Base-by-base conservation (phyloP, 371 early-diverging fungal genomes). In the Funneliformis caledonium region DNA sequence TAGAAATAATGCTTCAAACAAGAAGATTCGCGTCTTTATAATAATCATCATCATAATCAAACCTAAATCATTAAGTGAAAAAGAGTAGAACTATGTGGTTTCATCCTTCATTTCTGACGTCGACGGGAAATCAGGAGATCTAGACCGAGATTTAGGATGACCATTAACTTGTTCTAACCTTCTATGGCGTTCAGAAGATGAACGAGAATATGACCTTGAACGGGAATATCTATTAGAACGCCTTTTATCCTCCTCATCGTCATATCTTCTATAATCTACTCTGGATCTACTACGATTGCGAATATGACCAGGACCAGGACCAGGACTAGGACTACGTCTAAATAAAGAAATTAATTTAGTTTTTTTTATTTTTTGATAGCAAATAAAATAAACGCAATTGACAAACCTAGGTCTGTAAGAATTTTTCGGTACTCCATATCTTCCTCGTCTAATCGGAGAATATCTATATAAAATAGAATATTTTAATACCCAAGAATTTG, bases 401-500 rank as follows among this genome's bases (percentile, higher is more conserved):
- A 37, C 43, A n/a, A 26, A 76, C 77, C 77, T 76, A 26, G 61
- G 77, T 64, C 64, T 56, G 26, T 76, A 76, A 45, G 77, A 76
- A 26, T 61, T 76, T 33, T 76, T 65, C 1, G 77, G 65, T 43
- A 60, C 31, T 22, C 47, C 8, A 48, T 76, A 76, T 45, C 64
- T 16, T 64, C 48, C 43, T 0, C 48, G 77, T 48, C 77, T 43
- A 12, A n/a, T 16, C 11, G 77, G 64, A 42, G 47, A 60, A 47
- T 64, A 76, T 2, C 65, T 76, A 47, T 12, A 16, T 8, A 9
- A 43, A 47, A n/a, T 22, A 62, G 5, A 64, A 19, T n/a, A 47
- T 22, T 16, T 22, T 45, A 19, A 45, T n/a, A 14, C 26, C 7
- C 22, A 31, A 19, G 3, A 48, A 47, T 48, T 22, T 12, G 19